phyloP scores from a whole-genome alignment of 129 eudicot genomes.

The Heracleum sosnowskyi region DNA sequence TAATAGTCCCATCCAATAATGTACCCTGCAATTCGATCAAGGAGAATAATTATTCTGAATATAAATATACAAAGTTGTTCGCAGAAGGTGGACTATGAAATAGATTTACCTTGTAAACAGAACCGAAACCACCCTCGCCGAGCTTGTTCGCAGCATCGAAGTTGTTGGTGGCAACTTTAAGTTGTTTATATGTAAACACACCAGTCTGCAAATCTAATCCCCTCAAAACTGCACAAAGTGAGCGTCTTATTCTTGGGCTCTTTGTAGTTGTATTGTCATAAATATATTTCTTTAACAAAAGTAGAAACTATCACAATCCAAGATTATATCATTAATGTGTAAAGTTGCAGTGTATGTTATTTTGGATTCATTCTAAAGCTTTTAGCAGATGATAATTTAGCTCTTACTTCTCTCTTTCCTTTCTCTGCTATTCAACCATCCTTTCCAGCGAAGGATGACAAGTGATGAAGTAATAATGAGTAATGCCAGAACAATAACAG shows the following conservation, averaged over 20 bases:
- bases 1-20: conserved; percentile 42
- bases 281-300: neutral
- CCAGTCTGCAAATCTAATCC: conserved; percentile 50
- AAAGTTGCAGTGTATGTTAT: neutral
- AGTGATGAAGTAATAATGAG: conserved; percentile 6
- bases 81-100: neutral
- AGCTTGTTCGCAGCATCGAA: conserved; percentile 44
- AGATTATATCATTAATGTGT: neutral
- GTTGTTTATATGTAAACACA: conserved; percentile 48
- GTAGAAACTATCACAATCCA: neutral
- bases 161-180: conserved; percentile 55
- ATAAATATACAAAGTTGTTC: neutral
- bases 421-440: conserved; percentile 12
- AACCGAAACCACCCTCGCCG: conserved; percentile 78
- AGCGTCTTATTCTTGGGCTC: neutral
- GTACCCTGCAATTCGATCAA: conserved; percentile 31
- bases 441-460: conserved; percentile 32
- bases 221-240: conserved; percentile 25
- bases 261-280: neutral
- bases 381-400: neutral
- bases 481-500: conserved; percentile 22
- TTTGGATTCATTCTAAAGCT: neutral
- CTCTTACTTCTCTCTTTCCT: conserved; percentile 20
- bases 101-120: conserved; percentile 50
- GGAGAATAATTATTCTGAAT: neutral